Base-by-base conservation (phyloP, 2,329 filamentous ascomycete species). In the Pseudopyrenochaeta lycopersici region DNA sequence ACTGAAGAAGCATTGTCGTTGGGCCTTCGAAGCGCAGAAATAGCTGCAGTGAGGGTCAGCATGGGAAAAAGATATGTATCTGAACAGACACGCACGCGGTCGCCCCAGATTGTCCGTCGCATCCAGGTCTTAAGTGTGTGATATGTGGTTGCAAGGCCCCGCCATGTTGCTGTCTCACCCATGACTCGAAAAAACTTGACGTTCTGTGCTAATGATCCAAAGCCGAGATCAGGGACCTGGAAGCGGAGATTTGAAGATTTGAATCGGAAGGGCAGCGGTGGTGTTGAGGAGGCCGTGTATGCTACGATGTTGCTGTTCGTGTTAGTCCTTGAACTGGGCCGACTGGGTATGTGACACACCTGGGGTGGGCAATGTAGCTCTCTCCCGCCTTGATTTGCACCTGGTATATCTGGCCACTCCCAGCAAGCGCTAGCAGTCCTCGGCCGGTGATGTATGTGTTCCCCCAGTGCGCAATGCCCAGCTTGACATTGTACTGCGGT, bases 11-110 rank as follows among this genome's bases (percentile, higher is more conserved):
- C 43, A 99, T 85, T 2, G 90, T 97, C 5, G 85, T 86, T 1
- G 95, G 95, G 0, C 95, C 95, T 51, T 88, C 85, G 73, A 99
- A 97, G 70, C 91, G 90, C 29, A 99, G 80, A 77, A 98, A 98
- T 21, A 98, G 81, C 77, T 87, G 56, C 10, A 27, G 35, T n/a
- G 0, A 14, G 9, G 29, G 44, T 71, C 55, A 70, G 62, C 38
- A 11, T 15, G 7, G 35, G 23, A 32, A 27, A 29, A 50, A 35
- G 17, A 21, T 17, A 14, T 52, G 23, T 27, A 27, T 9, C 4
- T 3, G 12, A 14, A n/a, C 14, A 30, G 38, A 10, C 4, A 66
- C 80, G 65, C 78, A 88, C 85, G 58, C 94, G 81, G 73, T 99
- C 95, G 18, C 95, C 95, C 91, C 92, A 98, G 51, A 99, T 90